These are phyloP conservation scores for Aspergillus uvarum DNA, from an alignment of 2,329 filamentous ascomycete species.

Conservation along the genomic window DNA sequence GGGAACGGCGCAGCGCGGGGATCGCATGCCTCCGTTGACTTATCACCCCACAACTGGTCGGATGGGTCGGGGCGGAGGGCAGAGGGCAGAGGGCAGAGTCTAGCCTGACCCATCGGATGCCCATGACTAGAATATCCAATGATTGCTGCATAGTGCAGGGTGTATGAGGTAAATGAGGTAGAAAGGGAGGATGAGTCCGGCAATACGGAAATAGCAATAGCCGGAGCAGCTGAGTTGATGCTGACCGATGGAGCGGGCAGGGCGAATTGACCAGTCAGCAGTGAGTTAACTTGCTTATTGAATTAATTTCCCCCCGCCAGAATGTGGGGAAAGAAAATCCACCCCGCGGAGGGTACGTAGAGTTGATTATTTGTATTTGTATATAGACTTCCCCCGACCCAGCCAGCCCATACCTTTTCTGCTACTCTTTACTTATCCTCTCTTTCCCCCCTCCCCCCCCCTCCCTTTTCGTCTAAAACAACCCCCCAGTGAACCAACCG, in stretches of 20 bases:
- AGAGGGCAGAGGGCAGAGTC: no score
- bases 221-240: constrained; percentile 5
- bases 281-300: background rate
- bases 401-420: background rate
- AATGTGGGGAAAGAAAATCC: constrained; percentile 8
- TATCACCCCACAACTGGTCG: no score
- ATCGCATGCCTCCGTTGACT: no score
- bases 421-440: background rate
- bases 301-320: background rate
- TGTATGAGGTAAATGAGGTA: no score
- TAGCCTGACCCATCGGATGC: no score
- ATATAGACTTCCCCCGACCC: background rate
- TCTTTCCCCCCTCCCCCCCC: no score
- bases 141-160: no score
- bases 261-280: background rate
- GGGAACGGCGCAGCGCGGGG: no score
- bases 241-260: background rate
- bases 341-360: background rate
- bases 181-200: background rate
- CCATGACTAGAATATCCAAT: no score
- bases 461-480: no score
- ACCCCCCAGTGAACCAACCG: background rate
- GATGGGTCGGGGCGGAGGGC: no score
- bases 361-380: background rate
- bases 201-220: constrained; percentile 5